Conservation (phyloP, 129 eudicot genomes). For the Flaveria brownii region DNA sequence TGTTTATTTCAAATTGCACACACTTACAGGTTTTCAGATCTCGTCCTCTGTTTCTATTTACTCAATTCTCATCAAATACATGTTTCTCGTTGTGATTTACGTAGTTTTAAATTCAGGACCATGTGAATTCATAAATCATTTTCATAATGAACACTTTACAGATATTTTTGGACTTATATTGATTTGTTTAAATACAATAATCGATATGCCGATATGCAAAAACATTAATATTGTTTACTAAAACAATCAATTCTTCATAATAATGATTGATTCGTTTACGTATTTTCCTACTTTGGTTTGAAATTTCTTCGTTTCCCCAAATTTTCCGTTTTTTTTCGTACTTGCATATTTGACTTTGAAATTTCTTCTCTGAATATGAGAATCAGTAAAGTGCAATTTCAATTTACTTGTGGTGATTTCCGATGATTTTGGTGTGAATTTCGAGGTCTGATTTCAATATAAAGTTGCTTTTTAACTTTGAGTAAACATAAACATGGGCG, state of each 20-base stretch:
- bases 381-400: no score
- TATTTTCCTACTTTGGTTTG: background rate
- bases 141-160: slow-evolving; percentile 28
- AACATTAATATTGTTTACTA: slow-evolving; percentile 7
- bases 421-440: slow-evolving; percentile 25
- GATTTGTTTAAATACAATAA: slow-evolving; percentile 1
- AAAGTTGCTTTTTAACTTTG: slow-evolving; percentile 26
- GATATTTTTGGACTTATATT: slow-evolving; percentile 23
- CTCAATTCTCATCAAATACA: slow-evolving; percentile 6
- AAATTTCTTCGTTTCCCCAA: background rate
- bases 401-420: slow-evolving; percentile 27
- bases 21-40: slow-evolving; percentile 23
- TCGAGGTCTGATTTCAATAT: slow-evolving; percentile 29
- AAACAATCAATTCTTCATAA: background rate
- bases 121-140: slow-evolving; percentile 17
- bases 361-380: no score
- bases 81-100: slow-evolving; percentile 21
- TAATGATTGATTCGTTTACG: background rate
- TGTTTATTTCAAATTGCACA: slow-evolving; percentile 22
- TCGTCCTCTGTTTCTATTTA: background rate
- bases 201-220: slow-evolving; percentile 15
- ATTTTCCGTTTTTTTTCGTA: background rate
- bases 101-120: slow-evolving; percentile 8
- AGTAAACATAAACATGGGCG: slow-evolving; percentile 3
- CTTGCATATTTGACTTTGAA: background rate